Conservation (phyloP, 2,329 filamentous ascomycete species). For the Tympanopsis confertula region DNA sequence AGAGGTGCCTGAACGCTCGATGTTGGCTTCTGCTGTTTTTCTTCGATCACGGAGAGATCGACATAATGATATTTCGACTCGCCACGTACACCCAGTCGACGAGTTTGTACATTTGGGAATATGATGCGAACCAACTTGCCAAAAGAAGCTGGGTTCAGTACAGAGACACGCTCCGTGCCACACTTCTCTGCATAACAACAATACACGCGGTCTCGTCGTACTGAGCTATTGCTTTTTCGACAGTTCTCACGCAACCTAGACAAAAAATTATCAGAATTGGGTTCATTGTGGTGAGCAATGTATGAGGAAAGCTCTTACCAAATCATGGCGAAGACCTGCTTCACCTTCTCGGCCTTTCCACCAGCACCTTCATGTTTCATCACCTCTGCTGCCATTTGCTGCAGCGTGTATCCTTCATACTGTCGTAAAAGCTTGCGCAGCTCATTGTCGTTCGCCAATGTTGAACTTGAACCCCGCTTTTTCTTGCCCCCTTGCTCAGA, state of each 20-base stretch:
- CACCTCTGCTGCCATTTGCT: conserved; percentile 33
- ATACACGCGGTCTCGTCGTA: conserved; percentile 56
- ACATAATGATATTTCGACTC: conserved; percentile 64
- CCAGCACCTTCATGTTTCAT: conserved; percentile 33
- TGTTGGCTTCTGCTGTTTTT: conserved; percentile 21
- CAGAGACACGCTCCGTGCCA: conserved; percentile 54
- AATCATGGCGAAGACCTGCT: conserved; percentile 43
- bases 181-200: conserved; percentile 57
- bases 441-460: conserved; percentile 33
- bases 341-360: conserved; percentile 36
- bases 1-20: neutral
- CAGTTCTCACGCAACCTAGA: conserved; percentile 32
- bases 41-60: conserved; percentile 31
- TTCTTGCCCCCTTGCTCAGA: conserved; percentile 25
- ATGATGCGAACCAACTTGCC: conserved; percentile 61
- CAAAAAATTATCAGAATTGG: conserved; percentile 4
- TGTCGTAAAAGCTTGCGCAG: conserved; percentile 30
- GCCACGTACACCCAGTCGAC: conserved; percentile 53
- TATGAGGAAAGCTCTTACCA: conserved; percentile 24
- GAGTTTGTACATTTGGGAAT: conserved; percentile 58
- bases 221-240: conserved; percentile 31
- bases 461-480: conserved; percentile 29
- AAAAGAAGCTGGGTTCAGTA: conserved; percentile 59
- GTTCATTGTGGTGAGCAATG: neutral
- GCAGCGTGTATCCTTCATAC: conserved; percentile 28